Conservation (phyloP, 2,329 filamentous ascomycete species). For the Penicillium sp. region DNA sequence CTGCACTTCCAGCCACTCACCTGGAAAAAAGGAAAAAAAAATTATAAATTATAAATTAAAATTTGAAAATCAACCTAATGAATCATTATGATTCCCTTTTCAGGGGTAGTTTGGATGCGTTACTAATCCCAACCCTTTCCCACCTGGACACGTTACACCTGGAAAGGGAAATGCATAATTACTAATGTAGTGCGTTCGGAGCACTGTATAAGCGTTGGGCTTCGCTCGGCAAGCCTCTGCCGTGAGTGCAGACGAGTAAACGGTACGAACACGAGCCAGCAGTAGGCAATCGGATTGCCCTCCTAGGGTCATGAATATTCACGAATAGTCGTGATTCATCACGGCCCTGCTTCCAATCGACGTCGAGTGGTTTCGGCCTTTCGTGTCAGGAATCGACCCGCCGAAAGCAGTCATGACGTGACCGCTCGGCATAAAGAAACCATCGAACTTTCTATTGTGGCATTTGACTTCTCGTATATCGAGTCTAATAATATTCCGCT, state of each 20-base stretch:
- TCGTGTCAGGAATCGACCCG: neutral
- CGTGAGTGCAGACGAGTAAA: neutral
- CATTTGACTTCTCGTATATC: neutral
- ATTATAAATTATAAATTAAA: neutral
- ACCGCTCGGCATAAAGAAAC: neutral
- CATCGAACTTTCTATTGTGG: neutral
- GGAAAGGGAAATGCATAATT: slow-evolving; percentile 7
- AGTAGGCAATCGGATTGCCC: neutral
- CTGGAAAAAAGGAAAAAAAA: neutral
- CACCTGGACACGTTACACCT: neutral
- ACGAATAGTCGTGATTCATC: slow-evolving; percentile 12
- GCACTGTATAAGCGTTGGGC: neutral
- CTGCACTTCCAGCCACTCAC: slow-evolving; percentile 13
- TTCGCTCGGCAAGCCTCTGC: slow-evolving; percentile 9
- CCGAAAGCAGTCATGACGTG: slow-evolving; percentile 17
- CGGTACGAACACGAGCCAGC: neutral
- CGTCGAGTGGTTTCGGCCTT: neutral
- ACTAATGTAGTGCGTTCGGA: slow-evolving; percentile 2
- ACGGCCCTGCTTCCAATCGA: slow-evolving; percentile 3
- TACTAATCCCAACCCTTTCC: neutral
- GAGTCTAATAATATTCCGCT: neutral
- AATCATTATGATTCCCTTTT: slow-evolving; percentile 3
- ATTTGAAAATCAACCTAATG: neutral
- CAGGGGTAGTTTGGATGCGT: no score
- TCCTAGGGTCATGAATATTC: neutral